These are phyloP conservation scores for Favolaschia claudopus DNA, from an alignment of 768 basidiomycete genomes.

Conservation along the genomic window DNA sequence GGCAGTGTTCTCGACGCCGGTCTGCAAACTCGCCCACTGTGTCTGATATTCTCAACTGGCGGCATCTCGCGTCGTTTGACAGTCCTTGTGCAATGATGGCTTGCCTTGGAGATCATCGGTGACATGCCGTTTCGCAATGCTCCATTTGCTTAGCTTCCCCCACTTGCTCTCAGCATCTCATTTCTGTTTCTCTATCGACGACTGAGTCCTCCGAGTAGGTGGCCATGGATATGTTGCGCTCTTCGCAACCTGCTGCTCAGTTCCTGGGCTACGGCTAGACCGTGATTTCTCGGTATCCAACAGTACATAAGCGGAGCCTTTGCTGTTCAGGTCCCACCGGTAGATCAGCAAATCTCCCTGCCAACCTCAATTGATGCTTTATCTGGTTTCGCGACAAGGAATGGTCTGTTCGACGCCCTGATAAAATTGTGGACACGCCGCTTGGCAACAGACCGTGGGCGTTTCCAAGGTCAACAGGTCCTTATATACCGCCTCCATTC, in stretches of 20 bases:
- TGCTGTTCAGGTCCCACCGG: constrained; percentile 33
- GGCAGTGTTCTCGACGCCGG: too few species aligned
- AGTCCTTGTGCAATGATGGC: constrained; percentile 9
- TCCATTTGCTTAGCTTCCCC: constrained; percentile 15
- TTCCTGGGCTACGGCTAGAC: neutral
- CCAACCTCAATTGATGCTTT: constrained; percentile 61
- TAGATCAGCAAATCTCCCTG: constrained; percentile 62
- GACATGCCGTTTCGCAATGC: constrained; percentile 24
- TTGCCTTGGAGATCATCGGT: constrained; percentile 20
- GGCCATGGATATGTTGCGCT: neutral
- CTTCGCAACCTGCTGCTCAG: too few species aligned
- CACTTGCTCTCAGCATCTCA: neutral
- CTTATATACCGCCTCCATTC: constrained; percentile 41
- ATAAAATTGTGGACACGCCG: constrained; percentile 46
- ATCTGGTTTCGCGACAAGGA: constrained; percentile 49
- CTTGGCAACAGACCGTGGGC: constrained; percentile 66
- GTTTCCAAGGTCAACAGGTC: constrained; percentile 56
- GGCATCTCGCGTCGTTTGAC: constrained; percentile 18
- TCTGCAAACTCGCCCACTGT: neutral
- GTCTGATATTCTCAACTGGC: constrained; percentile 1
- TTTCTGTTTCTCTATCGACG: neutral
- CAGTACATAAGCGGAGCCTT: constrained; percentile 14
- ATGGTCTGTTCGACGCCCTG: constrained; percentile 42
- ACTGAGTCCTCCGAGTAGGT: neutral
- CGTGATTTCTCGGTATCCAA: constrained; percentile 9